A percentile compares a stretch with the other conserved stretches of the same genome.
phyloP scores from a whole-genome alignment of 129 eudicot genomes.

The Tagetes erecta region DNA sequence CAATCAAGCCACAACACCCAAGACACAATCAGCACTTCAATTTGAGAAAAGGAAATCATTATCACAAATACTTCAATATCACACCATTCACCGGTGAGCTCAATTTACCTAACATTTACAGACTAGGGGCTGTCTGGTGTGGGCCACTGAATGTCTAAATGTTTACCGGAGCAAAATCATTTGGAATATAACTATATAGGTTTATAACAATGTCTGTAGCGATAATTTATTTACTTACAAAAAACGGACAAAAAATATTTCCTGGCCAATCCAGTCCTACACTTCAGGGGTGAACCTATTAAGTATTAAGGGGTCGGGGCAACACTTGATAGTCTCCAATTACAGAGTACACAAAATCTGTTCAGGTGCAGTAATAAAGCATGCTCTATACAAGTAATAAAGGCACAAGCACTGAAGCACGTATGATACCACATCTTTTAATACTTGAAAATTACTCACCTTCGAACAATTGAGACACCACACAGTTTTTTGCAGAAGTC shows the following conservation, averaged over 20 bases:
- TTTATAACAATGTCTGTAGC: background rate
- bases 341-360: background rate
- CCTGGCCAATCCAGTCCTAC: background rate
- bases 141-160: background rate
- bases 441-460: conserved; percentile 51
- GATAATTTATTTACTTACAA: background rate
- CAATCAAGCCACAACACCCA: conserved; percentile 17
- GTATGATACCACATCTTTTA: background rate
- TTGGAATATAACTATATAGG: background rate
- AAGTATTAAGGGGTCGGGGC: background rate
- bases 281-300: background rate
- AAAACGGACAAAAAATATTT: background rate
- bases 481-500: conserved; percentile 98
- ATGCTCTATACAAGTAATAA: background rate
- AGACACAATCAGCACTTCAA: conserved; percentile 9
- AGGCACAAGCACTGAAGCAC: conserved; percentile 10
- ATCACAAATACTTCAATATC: background rate
- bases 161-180: background rate
- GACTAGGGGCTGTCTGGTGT: background rate
- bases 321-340: background rate
- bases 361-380: background rate
- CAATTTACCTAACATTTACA: background rate
- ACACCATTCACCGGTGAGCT: conserved; percentile 17
- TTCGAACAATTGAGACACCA: conserved; percentile 93
- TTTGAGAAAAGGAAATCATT: background rate